Evolutionary conservation across 2,329 filamentous ascomycete genomes (phyloP).

Genomic region (Cryphonectria radicalis): DNA sequence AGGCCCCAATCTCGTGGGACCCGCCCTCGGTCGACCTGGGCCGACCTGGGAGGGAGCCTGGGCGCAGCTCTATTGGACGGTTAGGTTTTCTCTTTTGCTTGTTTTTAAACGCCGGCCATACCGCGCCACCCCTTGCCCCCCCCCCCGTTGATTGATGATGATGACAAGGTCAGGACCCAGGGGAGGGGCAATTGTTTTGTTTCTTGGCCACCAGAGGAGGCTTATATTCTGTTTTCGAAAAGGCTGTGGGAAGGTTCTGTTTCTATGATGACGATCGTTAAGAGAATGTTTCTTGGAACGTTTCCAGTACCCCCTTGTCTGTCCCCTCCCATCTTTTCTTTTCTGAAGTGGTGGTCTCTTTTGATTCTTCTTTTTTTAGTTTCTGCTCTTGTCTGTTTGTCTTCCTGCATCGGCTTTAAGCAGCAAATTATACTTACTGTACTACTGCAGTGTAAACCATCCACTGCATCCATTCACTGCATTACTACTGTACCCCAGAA

Average conservation of each 20-base stretch:
- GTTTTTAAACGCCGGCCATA: slow-evolving; percentile 4
- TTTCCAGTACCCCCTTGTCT: background rate
- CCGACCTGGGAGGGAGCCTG: slow-evolving; percentile 13
- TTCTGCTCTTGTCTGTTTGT: background rate
- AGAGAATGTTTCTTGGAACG: background rate
- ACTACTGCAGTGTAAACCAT: slow-evolving; percentile 1
- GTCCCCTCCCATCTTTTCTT: background rate
- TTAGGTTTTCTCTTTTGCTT: background rate
- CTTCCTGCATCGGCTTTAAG: background rate
- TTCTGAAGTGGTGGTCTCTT: background rate
- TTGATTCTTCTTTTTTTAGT: slow-evolving; percentile 14
- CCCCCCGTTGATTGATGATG: background rate
- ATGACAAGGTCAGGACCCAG: slow-evolving; percentile 16
- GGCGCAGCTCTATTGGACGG: slow-evolving; percentile 24
- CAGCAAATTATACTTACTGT: background rate
- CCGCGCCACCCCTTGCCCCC: slow-evolving; percentile 1
- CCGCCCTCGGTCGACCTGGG: slow-evolving; percentile 10
- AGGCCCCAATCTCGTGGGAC: slow-evolving; percentile 28
- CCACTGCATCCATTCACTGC: background rate
- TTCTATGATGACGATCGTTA: slow-evolving; percentile 8
- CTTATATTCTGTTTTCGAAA: slow-evolving; percentile 26
- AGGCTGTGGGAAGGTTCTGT: slow-evolving; percentile 24
- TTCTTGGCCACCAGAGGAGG: slow-evolving; percentile 15
- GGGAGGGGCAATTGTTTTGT: background rate
- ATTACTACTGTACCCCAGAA: slow-evolving; percentile 13